Evolutionary conservation across 1,139 yeast species (phyloP).

Genomic region (Nakaseomyces uthaithaninus): DNA sequence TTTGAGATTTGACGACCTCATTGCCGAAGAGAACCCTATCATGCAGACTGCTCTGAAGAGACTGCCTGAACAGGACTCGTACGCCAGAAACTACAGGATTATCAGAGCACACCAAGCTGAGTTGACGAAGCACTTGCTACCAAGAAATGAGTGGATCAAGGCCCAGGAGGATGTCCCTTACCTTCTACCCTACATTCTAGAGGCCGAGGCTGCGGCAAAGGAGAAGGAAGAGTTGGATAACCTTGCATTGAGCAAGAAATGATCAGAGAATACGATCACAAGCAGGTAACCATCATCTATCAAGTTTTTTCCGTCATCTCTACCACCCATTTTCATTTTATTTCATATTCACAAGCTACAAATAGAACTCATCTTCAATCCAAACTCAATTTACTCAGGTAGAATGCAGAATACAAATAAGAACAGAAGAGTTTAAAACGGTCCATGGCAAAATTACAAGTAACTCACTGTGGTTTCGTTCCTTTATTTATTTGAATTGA

Average conservation of each 20-base stretch:
- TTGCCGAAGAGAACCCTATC: constrained; percentile 78
- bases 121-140: constrained; percentile 76
- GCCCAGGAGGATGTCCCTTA: constrained; percentile 81
- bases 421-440: too few relatives aligned
- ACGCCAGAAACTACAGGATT: constrained; percentile 87
- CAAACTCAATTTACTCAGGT: too few relatives aligned
- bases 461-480: too few relatives aligned
- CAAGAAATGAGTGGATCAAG: constrained; percentile 67
- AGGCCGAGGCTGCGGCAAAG: constrained; percentile 85
- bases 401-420: too few relatives aligned
- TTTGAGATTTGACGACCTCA: constrained; percentile 76
- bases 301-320: too few relatives aligned
- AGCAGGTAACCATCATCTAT: too few relatives aligned
- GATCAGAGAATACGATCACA: too few relatives aligned
- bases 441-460: too few relatives aligned
- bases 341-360: too few relatives aligned
- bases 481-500: too few relatives aligned
- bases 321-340: too few relatives aligned
- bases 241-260: constrained; percentile 33
- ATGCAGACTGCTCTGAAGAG: constrained; percentile 83
- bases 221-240: constrained; percentile 88
- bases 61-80: constrained; percentile 73
- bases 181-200: constrained; percentile 80
- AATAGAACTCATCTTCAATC: too few relatives aligned
- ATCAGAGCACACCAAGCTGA: constrained; percentile 87